Base-by-base conservation (phyloP, 768 basidiomycete genomes). In the Boletellus sp. region DNA sequence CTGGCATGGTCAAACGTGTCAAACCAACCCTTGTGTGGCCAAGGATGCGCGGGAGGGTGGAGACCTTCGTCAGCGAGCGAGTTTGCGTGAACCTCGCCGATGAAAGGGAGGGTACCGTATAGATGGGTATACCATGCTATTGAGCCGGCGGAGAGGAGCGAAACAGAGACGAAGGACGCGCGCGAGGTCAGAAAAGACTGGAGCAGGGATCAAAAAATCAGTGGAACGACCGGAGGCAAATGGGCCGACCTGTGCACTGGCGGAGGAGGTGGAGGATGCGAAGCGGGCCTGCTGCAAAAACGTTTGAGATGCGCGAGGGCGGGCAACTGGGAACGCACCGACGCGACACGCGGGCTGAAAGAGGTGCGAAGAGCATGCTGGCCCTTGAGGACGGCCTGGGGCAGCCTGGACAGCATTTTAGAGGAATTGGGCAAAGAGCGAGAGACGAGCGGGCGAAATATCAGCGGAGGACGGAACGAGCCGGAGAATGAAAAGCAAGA, bases 1-100 rank as follows among this genome's bases (percentile, higher is more conserved):
- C 93, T 87, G 54, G 92, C 83, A 70, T 99, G 96, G 77, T 99
- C 94, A 64, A 94, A 99, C 39, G 89, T 85, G 72, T 96, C 91
- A 23, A 99, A 73, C 51, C 70, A 65, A 8, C 96, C 96, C 50
- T 83, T 81, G 75, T 98, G 94, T 32, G 90, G 78, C 92, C 94
- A 99, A 17, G 96, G 95, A 68, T 88, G 88, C 26, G 72, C 64
- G 50, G 86, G 65, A 22, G 96, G 83, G 72, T 99, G 96, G 35
- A 99, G 84, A 53, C 96, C 96, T 59, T 93, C 93, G 57, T 99
- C 96, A 39, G 85, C 90, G 45, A 86, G 85, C 54, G 88, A 86
- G 72, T 89, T 93, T 41, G 96, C 96, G 66, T 91, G 90, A 6
- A 87, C 95, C 72, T 96, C 86, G 51, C 88, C 84, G 58, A 98